Evolutionary conservation across 306 rosid species (phyloP).

Genomic region (Sindora glabra): DNA sequence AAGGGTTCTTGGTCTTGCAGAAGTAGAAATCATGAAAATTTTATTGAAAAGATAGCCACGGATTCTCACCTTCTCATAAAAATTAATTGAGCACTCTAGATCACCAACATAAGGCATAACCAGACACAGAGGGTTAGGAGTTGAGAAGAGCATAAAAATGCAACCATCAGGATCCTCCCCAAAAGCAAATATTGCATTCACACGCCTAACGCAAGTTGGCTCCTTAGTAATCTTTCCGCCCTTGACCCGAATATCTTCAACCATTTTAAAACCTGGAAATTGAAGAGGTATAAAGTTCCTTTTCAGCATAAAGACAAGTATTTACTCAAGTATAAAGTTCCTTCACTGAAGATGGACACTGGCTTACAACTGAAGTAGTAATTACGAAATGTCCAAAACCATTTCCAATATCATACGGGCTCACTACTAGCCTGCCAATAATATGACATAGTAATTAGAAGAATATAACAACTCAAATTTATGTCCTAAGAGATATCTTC

Average conservation of each 20-base stretch:
- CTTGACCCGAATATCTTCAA: constrained; percentile 58
- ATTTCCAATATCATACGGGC: constrained; percentile 77
- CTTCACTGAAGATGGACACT: not conserved
- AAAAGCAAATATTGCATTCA: constrained; percentile 57
- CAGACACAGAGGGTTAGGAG: constrained; percentile 87
- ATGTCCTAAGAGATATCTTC: too few relatives aligned
- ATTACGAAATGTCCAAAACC: constrained; percentile 96
- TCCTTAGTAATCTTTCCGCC: constrained; percentile 79
- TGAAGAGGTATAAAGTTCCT: constrained; percentile 8
- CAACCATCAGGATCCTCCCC: constrained; percentile 97
- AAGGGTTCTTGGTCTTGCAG: too few relatives aligned
- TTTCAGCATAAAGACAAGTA: constrained; percentile 2
- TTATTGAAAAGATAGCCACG: too few relatives aligned
- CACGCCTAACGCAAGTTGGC: constrained; percentile 89
- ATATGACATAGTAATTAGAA: constrained; percentile 6
- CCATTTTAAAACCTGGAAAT: constrained; percentile 66
- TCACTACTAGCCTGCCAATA: constrained; percentile 68
- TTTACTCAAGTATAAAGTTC: not conserved
- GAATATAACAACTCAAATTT: too few relatives aligned
- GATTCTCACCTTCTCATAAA: constrained; percentile 97
- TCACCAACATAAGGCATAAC: constrained; percentile 97
- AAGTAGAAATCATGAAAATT: too few relatives aligned
- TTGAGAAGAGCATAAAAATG: constrained; percentile 59
- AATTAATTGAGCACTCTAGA: constrained; percentile 75
- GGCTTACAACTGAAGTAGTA: constrained; percentile 72